Evolutionary conservation across 768 basidiomycete species (phyloP), one percentile per base, ranked within the genome.

Genomic region (Termitomyces eurrhizus): DNA sequence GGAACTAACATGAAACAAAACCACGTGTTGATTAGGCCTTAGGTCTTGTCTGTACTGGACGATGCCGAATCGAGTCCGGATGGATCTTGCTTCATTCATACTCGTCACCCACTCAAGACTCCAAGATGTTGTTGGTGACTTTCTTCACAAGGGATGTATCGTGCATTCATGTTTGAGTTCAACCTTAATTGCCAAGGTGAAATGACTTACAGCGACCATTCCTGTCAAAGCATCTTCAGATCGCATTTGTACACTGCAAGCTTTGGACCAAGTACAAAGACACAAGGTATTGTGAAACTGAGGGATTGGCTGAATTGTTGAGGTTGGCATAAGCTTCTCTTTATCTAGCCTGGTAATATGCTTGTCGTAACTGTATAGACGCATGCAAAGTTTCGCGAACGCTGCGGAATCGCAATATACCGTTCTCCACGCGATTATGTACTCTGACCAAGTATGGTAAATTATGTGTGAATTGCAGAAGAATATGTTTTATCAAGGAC

Each of bases 81-180:
- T 42, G 41, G 41, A 42, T 21, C 54, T 55, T 55, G 39, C 54
- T 55, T 41, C 54, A 55, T 55, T 55, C 41, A 44, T 55, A 37
- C 32, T 21, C 16, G 24, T 41, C 37, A 29, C 37, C 51, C n/a
- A 44, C 42, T 44, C n/a, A 21, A 21, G n/a, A 44, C 24, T 18
- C 4, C 24, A 53, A 53, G 24, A 39, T 53, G 52, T 53, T 52
- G 37, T 52, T 4, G 36, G 35, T 52, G 24, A 52, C 51, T 26
- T 29, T 26, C 39, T 39, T 14, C 26, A 41, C 24, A 26, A 55
- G 54, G 54, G 41, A 55, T 42, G 18, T 42, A 55, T 55, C 41
- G 41, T 54, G 39, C 41, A 42, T 55, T 42, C 53, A 55, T 55
- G 18, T 37, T 39, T 53, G 37, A 53, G 52, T 24, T 42, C 29